phyloP scores from a whole-genome alignment of 2,329 filamentous ascomycete genomes.

The Anisogramma anomala region DNA sequence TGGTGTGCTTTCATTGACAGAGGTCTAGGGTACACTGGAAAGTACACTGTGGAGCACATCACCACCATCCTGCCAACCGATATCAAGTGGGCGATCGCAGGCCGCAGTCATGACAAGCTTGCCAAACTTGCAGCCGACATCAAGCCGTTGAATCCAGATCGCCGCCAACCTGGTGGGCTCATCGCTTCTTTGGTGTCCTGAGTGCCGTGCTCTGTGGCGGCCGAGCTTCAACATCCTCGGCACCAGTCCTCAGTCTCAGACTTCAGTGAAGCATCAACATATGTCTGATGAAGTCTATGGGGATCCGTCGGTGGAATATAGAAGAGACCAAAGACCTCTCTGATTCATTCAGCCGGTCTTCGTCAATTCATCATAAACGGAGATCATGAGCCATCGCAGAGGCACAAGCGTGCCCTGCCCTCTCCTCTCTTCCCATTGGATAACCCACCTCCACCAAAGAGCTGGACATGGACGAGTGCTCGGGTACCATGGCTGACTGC shows the following conservation, averaged over 20 bases:
- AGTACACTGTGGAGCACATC: conserved; percentile 65
- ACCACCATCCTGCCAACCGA: conserved; percentile 58
- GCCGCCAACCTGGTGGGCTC: conserved; percentile 53
- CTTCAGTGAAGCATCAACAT: too few relatives aligned
- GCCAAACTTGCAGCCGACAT: conserved; percentile 56
- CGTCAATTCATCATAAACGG: too few relatives aligned
- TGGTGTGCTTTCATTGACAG: conserved; percentile 5
- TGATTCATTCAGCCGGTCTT: neutral
- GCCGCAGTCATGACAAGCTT: conserved; percentile 68
- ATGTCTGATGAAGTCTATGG: too few relatives aligned
- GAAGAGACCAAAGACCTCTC: too few relatives aligned
- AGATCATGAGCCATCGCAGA: too few relatives aligned
- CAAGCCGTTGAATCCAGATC: conserved; percentile 55
- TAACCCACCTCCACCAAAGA: too few relatives aligned
- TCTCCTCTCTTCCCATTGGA: too few relatives aligned
- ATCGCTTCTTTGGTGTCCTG: neutral
- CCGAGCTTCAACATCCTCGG: neutral
- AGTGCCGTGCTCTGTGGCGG: neutral
- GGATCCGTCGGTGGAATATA: too few relatives aligned
- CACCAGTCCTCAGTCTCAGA: too few relatives aligned
- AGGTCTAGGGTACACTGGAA: conserved; percentile 68
- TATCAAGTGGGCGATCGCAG: conserved; percentile 79
- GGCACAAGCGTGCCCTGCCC: too few relatives aligned
- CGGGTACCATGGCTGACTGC: neutral
- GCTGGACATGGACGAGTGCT: too few relatives aligned